Percentiles rank a stretch among this genome's conserved stretches.
Evolutionary conservation across 2,329 filamentous ascomycete species (phyloP).

Genomic region (Simplicillium sp.): DNA sequence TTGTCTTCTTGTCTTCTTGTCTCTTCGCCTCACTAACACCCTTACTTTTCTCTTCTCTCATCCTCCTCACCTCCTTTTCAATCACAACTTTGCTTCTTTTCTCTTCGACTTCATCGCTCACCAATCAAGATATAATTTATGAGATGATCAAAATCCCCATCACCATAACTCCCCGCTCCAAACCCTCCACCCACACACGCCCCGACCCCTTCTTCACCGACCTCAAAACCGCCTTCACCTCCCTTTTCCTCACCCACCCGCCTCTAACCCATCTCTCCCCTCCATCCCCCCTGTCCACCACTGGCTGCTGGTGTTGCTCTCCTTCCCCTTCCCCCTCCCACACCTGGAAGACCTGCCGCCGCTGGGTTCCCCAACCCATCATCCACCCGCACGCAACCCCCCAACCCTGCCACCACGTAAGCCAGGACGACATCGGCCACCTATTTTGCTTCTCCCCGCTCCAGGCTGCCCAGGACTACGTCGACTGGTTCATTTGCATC

Average conservation of each 20-base stretch:
- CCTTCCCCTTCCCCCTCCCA: slow-evolving; percentile 2
- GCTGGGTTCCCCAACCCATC: slow-evolving; percentile 3
- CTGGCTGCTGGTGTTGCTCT: slow-evolving; percentile 6
- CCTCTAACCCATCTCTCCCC: slow-evolving; percentile 3
- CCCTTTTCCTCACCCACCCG: background rate
- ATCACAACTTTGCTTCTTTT: too few species aligned
- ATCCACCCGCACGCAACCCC: background rate
- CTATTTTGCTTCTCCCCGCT: slow-evolving; percentile 7
- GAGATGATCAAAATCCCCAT: too few species aligned
- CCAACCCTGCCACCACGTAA: background rate
- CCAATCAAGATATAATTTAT: too few species aligned
- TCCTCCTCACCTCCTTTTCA: too few species aligned
- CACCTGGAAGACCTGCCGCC: slow-evolving; percentile 5
- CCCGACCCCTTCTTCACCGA: too few species aligned
- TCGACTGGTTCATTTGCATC: slow-evolving; percentile 4
- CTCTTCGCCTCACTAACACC: too few species aligned
- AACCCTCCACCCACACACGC: too few species aligned
- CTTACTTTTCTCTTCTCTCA: too few species aligned
- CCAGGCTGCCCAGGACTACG: slow-evolving; percentile 3
- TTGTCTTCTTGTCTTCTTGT: too few species aligned
- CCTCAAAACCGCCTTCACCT: too few species aligned
- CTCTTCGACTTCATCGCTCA: too few species aligned
- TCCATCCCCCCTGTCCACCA: background rate
- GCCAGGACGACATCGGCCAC: background rate
- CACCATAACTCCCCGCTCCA: too few species aligned